phyloP scores from a whole-genome alignment of 2,329 filamentous ascomycete species.

The Scedosporium boydii region DNA sequence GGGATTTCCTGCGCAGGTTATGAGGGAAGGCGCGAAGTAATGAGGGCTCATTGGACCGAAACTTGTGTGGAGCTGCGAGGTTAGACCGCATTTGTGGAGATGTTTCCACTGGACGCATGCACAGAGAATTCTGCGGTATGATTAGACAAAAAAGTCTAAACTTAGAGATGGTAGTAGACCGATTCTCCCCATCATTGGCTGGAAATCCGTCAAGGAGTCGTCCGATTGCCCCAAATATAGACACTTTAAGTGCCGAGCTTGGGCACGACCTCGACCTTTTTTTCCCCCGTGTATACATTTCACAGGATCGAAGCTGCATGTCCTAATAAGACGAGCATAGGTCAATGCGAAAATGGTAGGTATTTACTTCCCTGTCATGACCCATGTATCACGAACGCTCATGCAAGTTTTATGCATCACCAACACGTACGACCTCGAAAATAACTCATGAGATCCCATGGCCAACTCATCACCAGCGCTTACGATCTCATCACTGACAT shows the following conservation, averaged over 20 bases:
- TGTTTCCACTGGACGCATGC: neutral
- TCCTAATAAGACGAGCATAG: too few species aligned
- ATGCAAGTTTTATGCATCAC: too few species aligned
- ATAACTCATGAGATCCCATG: too few species aligned
- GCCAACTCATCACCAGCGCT: too few species aligned
- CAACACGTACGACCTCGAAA: too few species aligned
- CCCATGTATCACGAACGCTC: too few species aligned
- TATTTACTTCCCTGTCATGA: too few species aligned
- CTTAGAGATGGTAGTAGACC: neutral
- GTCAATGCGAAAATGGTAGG: too few species aligned
- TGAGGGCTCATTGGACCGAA: neutral
- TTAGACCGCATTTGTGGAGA: neutral
- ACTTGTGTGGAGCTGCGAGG: neutral
- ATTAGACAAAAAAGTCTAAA: neutral
- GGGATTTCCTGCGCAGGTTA: neutral
- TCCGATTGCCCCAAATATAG: constrained; percentile 4
- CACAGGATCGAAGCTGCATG: too few species aligned
- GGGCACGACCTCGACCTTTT: neutral
- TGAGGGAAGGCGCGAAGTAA: constrained; percentile 3
- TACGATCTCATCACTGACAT: too few species aligned
- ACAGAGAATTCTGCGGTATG: neutral
- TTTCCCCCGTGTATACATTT: too few species aligned
- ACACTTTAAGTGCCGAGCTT: constrained; percentile 1
- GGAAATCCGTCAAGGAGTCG: constrained; percentile 2
- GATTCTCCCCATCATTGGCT: neutral